Evolutionary conservation across 306 rosid genomes (phyloP).

Genomic region (Trifolium fragiferum): DNA sequence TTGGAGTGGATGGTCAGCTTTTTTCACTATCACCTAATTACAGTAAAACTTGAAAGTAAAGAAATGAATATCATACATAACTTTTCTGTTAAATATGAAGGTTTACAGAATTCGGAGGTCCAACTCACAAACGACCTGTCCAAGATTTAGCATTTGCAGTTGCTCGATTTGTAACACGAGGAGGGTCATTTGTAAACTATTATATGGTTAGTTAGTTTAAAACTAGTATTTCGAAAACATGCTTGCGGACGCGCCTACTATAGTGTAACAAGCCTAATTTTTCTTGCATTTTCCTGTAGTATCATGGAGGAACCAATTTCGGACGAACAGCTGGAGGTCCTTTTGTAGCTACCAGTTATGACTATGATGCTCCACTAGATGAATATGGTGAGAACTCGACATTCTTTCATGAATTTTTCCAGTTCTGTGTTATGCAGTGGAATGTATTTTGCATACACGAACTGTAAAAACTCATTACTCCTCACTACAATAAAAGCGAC

Average conservation of each 20-base stretch:
- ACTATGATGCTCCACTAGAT: conserved; percentile 98
- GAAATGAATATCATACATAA: conserved; percentile 31
- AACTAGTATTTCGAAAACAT: conserved; percentile 30
- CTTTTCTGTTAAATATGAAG: conserved; percentile 50
- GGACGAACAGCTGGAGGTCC: conserved; percentile 99
- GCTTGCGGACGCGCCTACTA: conserved; percentile 10
- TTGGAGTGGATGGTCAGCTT: conserved; percentile 94
- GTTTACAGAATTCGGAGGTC: conserved; percentile 96
- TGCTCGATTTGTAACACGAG: conserved; percentile 79
- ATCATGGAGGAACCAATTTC: conserved; percentile 98
- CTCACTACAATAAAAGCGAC: conserved; percentile 8
- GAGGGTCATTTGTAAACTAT: conserved; percentile 95
- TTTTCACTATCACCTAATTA: conserved; percentile 6
- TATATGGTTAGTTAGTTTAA: conserved; percentile 75
- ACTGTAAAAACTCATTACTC: neutral
- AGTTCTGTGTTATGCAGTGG: neutral
- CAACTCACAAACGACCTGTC: conserved; percentile 85
- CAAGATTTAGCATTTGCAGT: conserved; percentile 96
- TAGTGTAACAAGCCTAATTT: conserved; percentile 20
- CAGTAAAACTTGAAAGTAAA: conserved; percentile 21
- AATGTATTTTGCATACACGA: no score
- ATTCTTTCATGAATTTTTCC: conserved; percentile 22
- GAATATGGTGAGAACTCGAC: conserved; percentile 83
- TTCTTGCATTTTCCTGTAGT: conserved; percentile 50
- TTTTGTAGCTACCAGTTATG: conserved; percentile 95